Evolutionary conservation across 108 stramenopile genomes (phyloP).

Genomic region (Cyclotella choctawhatcheeana): DNA sequence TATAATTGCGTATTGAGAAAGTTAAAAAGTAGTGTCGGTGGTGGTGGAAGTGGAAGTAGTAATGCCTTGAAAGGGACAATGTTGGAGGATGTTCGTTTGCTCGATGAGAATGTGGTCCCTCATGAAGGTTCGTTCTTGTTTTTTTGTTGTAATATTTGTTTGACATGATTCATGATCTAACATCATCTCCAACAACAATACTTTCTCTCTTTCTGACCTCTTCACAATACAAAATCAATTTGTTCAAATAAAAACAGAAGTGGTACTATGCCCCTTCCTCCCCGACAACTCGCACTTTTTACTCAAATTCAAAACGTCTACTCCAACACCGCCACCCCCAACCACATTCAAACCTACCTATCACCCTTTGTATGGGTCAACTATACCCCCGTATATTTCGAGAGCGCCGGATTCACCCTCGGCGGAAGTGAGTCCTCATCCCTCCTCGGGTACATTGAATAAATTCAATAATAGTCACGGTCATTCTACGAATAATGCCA

Average conservation of each 20-base stretch:
- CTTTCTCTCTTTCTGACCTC: too few species aligned
- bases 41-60: too few species aligned
- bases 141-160: not conserved
- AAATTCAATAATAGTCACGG: not conserved
- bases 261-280: conserved; percentile 80
- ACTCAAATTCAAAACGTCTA: conserved; percentile 60
- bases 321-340: conserved; percentile 35
- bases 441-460: conserved; percentile 36
- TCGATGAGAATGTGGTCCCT: conserved; percentile 72
- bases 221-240: too few species aligned
- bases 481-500: not conserved
- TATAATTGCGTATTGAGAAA: conserved; percentile 60
- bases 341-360: not conserved
- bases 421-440: conserved; percentile 76
- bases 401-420: conserved; percentile 80
- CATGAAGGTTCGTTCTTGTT: conserved; percentile 66
- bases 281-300: conserved; percentile 77
- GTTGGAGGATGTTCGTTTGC: conserved; percentile 64
- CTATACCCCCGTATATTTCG: conserved; percentile 32
- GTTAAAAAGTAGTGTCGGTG: conserved; percentile 23
- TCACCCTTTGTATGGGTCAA: too few species aligned
- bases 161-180: too few species aligned
- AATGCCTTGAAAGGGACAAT: conserved; percentile 32
- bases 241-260: too few species aligned
- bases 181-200: too few species aligned